phyloP scores from a whole-genome alignment of 805 yeast species.

The Saturnispora halmiae region DNA sequence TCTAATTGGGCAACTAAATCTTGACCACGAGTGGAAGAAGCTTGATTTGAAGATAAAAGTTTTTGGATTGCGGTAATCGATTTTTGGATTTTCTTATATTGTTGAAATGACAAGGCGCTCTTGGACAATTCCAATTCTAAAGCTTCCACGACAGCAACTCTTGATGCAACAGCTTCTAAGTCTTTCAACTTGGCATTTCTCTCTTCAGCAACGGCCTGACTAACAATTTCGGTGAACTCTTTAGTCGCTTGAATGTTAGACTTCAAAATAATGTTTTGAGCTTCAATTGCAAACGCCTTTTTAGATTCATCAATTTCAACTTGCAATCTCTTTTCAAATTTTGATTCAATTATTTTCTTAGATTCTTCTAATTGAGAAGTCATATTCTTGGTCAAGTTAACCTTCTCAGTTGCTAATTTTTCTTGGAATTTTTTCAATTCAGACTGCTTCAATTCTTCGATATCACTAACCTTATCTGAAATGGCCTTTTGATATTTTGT shows the following conservation, averaged over 20 bases:
- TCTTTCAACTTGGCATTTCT: slow-evolving; percentile 72
- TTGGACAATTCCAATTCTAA: slow-evolving; percentile 38
- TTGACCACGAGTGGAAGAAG: slow-evolving; percentile 35
- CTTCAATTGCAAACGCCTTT: slow-evolving; percentile 56
- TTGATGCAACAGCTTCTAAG: slow-evolving; percentile 48
- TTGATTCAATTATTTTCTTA: slow-evolving; percentile 48
- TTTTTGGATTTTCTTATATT: slow-evolving; percentile 35
- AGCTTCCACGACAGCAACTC: slow-evolving; percentile 47
- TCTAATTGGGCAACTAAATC: slow-evolving; percentile 36
- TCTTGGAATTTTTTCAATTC: slow-evolving; percentile 21
- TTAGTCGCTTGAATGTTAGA: slow-evolving; percentile 61
- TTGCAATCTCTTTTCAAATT: slow-evolving; percentile 47
- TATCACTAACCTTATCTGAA: slow-evolving; percentile 25
- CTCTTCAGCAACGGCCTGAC: slow-evolving; percentile 56
- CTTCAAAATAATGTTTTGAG: slow-evolving; percentile 61
- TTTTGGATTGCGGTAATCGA: slow-evolving; percentile 36
- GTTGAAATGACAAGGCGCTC: slow-evolving; percentile 32
- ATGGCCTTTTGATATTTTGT: slow-evolving; percentile 20
- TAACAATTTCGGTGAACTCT: slow-evolving; percentile 50
- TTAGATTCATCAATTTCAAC: slow-evolving; percentile 62
- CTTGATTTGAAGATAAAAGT: slow-evolving; percentile 29
- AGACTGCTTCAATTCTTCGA: slow-evolving; percentile 6
- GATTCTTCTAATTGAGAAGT: slow-evolving; percentile 53
- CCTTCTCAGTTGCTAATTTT: slow-evolving; percentile 32
- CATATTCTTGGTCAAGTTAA: slow-evolving; percentile 49